Evolutionary conservation across 2,329 filamentous ascomycete species (phyloP).

Genomic region (Cladophialophora yegresii): DNA sequence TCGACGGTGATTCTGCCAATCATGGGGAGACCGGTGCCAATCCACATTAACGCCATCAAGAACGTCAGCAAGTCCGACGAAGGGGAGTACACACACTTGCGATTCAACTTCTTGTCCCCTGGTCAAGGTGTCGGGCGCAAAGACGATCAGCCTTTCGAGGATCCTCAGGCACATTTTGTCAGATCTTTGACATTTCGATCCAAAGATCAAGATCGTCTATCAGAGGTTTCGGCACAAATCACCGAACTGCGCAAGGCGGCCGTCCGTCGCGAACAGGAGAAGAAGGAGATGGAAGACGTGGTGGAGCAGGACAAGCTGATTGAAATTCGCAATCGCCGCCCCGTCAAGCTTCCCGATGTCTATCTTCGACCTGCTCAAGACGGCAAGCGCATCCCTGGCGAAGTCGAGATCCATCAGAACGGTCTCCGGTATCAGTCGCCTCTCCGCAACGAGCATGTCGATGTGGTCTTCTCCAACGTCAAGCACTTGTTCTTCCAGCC

Average conservation of each 20-base stretch:
- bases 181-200: constrained; percentile 94
- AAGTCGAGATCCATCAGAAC: constrained; percentile 97
- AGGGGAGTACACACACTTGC: constrained; percentile 86
- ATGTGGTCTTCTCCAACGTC: constrained; percentile 96
- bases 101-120: constrained; percentile 96
- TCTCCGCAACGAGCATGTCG: constrained; percentile 78
- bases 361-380: constrained; percentile 95
- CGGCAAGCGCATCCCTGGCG: constrained; percentile 92
- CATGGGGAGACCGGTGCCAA: constrained; percentile 95
- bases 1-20: constrained; percentile 89
- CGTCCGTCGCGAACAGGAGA: constrained; percentile 90
- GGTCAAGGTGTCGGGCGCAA: constrained; percentile 96
- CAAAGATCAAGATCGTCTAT: constrained; percentile 81
- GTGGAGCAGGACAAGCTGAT: constrained; percentile 97
- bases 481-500: constrained; percentile 99
- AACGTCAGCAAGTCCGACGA: constrained; percentile 98
- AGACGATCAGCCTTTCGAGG: constrained; percentile 97
- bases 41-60: constrained; percentile 98
- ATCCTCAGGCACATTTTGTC: constrained; percentile 92
- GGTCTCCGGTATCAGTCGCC: constrained; percentile 93
- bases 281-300: constrained; percentile 99
- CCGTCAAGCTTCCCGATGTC: constrained; percentile 86
- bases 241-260: constrained; percentile 94
- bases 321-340: constrained; percentile 91
- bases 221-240: constrained; percentile 88